Evolutionary conservation across 768 basidiomycete species (phyloP), one percentile per base, ranked within the genome.

Genomic region (Tephrocybe sp.): DNA sequence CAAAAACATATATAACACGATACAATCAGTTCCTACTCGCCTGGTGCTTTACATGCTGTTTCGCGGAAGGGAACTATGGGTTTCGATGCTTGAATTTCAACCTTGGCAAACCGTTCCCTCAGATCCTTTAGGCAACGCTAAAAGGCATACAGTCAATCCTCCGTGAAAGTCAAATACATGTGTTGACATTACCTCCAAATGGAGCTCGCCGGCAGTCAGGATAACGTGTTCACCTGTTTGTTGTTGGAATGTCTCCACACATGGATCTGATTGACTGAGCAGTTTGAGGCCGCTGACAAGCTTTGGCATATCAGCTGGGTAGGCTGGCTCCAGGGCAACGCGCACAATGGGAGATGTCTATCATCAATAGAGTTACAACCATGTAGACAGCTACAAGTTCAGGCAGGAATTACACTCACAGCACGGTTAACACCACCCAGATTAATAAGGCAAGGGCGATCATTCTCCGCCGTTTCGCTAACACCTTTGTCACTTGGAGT

Each of bases 41-140:
- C 92, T 60, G 76, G 62, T 3, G 77, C 92, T 59, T 83, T 88
- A 12, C 96, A 80, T 0, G 92, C 90, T 0, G 97, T 98, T 68
- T 98, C 97, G 35, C 97, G 81, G 74, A 98, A 99, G 10, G 97
- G 97, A 2, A 99, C 97, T 51, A 98, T 98, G 0, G 95, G 94
- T 60, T 93, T 85, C 1, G 95, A 98, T 1, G 88, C 85, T 59
- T 94, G 92, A 26, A 99, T 94, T 41, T 92, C 92, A 31, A 98
- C 84, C 53, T 84, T 81, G 2, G 97, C 96, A 66, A 98, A 98
- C 32, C 97, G 79, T 65, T 98, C 97, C 17, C 89, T 81, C n/a
- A 99, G 73, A 67, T 98, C 97, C 68, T 93, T 96, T 38, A 98
- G 70, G 66, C 97, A 99, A 55, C 97, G 83, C 94, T 98, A 65